Base-by-base conservation (phyloP, 352 stramenopile genomes). In the Globisporangium takayamanum region DNA sequence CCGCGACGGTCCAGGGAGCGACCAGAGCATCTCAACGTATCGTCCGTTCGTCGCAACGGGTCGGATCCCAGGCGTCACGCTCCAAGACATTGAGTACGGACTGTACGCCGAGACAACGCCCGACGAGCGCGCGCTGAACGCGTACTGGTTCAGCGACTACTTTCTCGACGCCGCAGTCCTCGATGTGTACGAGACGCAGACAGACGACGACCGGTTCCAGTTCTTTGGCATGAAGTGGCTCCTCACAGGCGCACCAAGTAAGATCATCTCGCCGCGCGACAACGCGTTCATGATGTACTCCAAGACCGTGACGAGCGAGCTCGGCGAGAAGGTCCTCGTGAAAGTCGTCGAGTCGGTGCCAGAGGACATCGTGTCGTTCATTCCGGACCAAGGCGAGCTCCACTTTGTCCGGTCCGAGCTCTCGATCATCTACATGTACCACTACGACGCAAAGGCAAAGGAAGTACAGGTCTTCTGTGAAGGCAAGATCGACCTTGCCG, bases 141-240 rank as follows among this genome's bases (percentile, higher is more conserved):
- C 81, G 2, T 80, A 85, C 52, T 55, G 86, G 49, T 85, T 74
- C 57, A 64, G 72, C 11, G 79, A 89, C 37, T 73, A 76, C 57
- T 89, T 89, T 54, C 55, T 92, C 28, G 82, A 92, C 58, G 82
- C 79, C 1, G 82, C 72, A 2, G 70, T 91, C 53, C 71, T 91
- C n/a, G 60, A 78, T n/a, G 61, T 78, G 3, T 70, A 83, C 10
- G 78, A 89, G 56, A 70, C 73, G 8, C 74, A 85, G 65, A 83
- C 67, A 6, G 69, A 80, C 1, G 70, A 77, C 59, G 81, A 91
- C 45, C 62, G 69, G 42, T 91, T 91, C 60, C 66, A 68, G 44
- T 89, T 89, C 54, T 89, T 87, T 56, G 81, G 81, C n/a, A 66
- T 91, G 48, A 91, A 91, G 60, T 91, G 81, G 81, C 69, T 84